Evolutionary conservation across 2,329 filamentous ascomycete species (phyloP).

Genomic region (Reticulascus tulasneorum): DNA sequence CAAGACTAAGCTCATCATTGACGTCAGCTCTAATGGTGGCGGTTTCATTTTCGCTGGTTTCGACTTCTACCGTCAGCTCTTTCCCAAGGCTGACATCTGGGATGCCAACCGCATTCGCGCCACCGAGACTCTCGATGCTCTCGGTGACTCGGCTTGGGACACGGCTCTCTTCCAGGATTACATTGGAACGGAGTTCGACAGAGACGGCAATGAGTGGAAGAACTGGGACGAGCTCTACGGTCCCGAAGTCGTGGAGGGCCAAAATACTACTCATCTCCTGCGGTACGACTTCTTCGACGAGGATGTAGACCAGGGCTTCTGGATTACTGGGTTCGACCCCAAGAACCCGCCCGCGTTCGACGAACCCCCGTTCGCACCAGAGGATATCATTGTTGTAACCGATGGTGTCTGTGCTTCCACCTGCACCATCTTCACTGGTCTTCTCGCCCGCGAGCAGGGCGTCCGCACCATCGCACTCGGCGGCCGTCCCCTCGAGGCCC

Average conservation of each 20-base stretch:
- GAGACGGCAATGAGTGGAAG: conserved; percentile 28
- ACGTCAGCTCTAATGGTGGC: conserved; percentile 58
- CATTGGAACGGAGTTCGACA: conserved; percentile 14
- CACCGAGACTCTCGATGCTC: conserved; percentile 8
- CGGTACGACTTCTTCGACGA: conserved; percentile 2
- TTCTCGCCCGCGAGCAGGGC: conserved; percentile 47
- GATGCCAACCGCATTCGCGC: conserved; percentile 15
- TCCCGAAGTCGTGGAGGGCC: conserved; percentile 1
- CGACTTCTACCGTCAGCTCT: conserved; percentile 42
- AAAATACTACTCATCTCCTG: conserved; percentile 9
- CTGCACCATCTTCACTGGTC: conserved; percentile 53
- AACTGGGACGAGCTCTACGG: conserved; percentile 3
- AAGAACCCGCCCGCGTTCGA: background rate
- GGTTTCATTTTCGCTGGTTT: conserved; percentile 45
- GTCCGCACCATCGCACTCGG: conserved; percentile 56
- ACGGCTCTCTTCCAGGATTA: conserved; percentile 1
- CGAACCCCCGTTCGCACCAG: conserved; percentile 25
- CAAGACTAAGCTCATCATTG: conserved; percentile 60
- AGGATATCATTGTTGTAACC: conserved; percentile 40
- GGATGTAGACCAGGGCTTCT: background rate
- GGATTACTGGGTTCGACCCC: conserved; percentile 1
- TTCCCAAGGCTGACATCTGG: conserved; percentile 20
- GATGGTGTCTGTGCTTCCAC: conserved; percentile 58
- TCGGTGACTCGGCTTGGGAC: conserved; percentile 5
- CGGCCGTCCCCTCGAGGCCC: conserved; percentile 44